Percentiles rank a stretch among this genome's conserved stretches.
phyloP scores from a whole-genome alignment of 371 early-diverging fungal genomes.

The Mucor circinelloides region DNA sequence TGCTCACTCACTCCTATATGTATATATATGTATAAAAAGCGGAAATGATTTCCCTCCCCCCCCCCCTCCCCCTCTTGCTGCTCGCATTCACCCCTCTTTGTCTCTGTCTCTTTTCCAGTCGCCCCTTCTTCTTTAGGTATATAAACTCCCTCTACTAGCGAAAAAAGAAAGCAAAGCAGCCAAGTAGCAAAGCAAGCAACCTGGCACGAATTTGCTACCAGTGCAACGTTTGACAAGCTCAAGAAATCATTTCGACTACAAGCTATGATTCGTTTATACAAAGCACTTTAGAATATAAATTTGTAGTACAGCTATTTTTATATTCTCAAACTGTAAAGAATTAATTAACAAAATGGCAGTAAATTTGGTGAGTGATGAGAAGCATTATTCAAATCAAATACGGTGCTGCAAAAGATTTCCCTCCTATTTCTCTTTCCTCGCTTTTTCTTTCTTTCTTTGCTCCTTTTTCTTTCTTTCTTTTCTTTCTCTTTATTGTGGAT shows the following conservation, averaged over 20 bases:
- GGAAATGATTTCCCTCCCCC: neutral
- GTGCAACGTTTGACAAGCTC: neutral
- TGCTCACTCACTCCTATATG: neutral
- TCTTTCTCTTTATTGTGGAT: neutral
- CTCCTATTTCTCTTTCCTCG: constrained; percentile 7
- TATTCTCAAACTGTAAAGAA: neutral
- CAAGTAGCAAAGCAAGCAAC: neutral
- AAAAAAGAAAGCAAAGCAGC: neutral
- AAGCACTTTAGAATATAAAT: neutral
- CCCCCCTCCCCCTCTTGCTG: no score
- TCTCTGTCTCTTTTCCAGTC: neutral
- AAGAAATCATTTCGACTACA: neutral
- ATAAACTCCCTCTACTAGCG: neutral
- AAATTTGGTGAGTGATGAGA: neutral
- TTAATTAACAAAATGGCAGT: neutral
- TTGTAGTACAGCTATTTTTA: constrained; percentile 3
- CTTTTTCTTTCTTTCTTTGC: neutral
- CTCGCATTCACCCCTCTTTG: no score
- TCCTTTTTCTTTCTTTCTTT: constrained; percentile 10
- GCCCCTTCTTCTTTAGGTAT: neutral
- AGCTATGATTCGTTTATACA: neutral
- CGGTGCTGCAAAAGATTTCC: neutral
- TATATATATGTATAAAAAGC: neutral
- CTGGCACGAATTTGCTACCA: neutral
- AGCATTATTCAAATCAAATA: neutral